These are phyloP conservation scores for Pseudocercospora musae DNA, from an alignment of 2,329 filamentous ascomycete species.

Conservation along the genomic window DNA sequence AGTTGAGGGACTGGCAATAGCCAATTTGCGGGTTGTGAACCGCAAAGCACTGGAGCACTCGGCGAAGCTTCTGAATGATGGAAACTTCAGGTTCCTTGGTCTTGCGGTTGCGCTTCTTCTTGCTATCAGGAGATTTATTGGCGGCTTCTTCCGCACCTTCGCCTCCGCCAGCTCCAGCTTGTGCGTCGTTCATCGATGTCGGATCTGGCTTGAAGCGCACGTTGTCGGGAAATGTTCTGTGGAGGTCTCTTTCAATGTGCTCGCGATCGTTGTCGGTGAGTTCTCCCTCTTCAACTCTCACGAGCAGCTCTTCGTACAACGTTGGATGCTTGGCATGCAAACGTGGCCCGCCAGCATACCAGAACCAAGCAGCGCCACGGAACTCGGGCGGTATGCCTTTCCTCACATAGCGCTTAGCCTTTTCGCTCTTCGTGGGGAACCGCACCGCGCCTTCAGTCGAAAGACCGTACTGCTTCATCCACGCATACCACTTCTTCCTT, in stretches of 20 bases:
- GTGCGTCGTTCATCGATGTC: conserved; percentile 32
- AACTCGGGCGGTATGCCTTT: conserved; percentile 94
- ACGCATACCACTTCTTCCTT: conserved; percentile 74
- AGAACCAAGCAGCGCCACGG: conserved; percentile 96
- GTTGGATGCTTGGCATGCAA: conserved; percentile 73
- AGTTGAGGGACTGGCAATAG: conserved; percentile 95
- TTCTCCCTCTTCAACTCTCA: conserved; percentile 58
- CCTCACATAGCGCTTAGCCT: conserved; percentile 83
- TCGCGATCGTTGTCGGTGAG: conserved; percentile 73
- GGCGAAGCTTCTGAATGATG: conserved; percentile 76
- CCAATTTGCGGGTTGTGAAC: conserved; percentile 88
- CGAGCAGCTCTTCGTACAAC: conserved; percentile 69
- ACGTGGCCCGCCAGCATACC: conserved; percentile 83
- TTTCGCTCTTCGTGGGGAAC: conserved; percentile 76
- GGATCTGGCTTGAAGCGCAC: conserved; percentile 74
- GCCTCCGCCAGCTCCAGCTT: conserved; percentile 31
- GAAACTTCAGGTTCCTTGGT: conserved; percentile 60
- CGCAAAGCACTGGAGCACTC: conserved; percentile 84
- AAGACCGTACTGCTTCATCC: conserved; percentile 73
- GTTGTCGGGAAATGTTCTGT: conserved; percentile 94
- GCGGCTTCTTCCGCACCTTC: conserved; percentile 1
- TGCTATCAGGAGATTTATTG: conserved; percentile 1
- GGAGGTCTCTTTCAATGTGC: conserved; percentile 87
- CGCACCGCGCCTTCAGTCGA: conserved; percentile 65
- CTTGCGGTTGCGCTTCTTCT: conserved; percentile 28